phyloP scores from a whole-genome alignment of 2,329 filamentous ascomycete genomes.

The Arthroderma sp. region DNA sequence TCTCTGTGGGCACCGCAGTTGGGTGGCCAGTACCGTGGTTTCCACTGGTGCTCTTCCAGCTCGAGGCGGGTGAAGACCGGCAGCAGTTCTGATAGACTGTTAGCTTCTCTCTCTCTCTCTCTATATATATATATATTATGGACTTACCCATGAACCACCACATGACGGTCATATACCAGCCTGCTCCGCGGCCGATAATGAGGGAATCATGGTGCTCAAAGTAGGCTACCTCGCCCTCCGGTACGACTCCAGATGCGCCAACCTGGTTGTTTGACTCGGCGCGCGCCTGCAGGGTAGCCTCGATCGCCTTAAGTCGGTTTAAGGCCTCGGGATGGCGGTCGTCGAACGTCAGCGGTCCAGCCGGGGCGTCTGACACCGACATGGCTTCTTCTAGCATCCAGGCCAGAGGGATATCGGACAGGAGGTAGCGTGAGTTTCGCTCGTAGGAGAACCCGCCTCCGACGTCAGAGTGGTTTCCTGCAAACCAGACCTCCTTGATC shows the following conservation, averaged over 20 bases:
- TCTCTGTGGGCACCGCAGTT: slow-evolving; percentile 26
- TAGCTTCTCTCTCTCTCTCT: too few species aligned
- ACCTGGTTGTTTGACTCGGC: not conserved
- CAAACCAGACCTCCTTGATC: slow-evolving; percentile 45
- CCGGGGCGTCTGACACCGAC: slow-evolving; percentile 15
- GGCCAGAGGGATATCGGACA: slow-evolving; percentile 41
- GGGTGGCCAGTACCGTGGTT: slow-evolving; percentile 25
- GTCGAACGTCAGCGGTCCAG: slow-evolving; percentile 18
- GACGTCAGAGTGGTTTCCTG: slow-evolving; percentile 43
- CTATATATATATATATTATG: not conserved
- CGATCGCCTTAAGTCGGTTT: not conserved
- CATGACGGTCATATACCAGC: slow-evolving; percentile 19
- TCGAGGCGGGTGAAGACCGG: slow-evolving; percentile 28
- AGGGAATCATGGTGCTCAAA: slow-evolving; percentile 24
- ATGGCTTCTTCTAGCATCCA: slow-evolving; percentile 44
- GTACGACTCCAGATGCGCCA: not conserved
- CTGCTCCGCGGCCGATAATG: slow-evolving; percentile 21
- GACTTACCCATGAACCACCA: slow-evolving; percentile 27
- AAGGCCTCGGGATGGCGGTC: slow-evolving; percentile 11
- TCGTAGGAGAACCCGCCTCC: slow-evolving; percentile 42
- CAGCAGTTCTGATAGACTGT: slow-evolving; percentile 21
- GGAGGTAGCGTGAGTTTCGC: slow-evolving; percentile 19
- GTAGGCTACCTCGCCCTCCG: not conserved
- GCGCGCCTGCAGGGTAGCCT: slow-evolving; percentile 10
- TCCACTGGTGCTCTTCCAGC: slow-evolving; percentile 26